Conservation (phyloP, 139 green algal species). For the Pleodorina starrii region DNA sequence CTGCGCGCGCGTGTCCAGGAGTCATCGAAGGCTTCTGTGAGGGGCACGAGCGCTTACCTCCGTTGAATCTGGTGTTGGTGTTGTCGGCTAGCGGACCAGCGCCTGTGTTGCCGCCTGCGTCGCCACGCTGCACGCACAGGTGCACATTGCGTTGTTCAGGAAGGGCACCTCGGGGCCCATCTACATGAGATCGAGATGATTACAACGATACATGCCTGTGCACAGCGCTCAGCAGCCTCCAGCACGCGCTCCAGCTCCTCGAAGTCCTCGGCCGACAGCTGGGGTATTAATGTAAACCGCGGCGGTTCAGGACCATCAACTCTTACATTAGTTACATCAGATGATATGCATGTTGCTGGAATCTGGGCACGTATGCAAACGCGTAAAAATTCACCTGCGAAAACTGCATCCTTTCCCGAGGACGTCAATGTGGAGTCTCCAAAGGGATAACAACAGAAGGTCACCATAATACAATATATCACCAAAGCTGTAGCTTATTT, state of each 20-base stretch:
- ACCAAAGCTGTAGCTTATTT: too few relatives aligned
- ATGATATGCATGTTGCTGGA: neutral
- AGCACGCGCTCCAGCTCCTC: neutral
- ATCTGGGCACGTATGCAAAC: too few relatives aligned
- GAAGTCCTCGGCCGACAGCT: slow-evolving; percentile 4
- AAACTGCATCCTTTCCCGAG: neutral
- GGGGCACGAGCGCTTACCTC: too few relatives aligned
- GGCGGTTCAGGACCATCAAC: neutral
- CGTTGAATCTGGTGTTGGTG: neutral
- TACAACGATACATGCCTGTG: neutral
- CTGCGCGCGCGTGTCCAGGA: too few relatives aligned
- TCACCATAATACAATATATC: too few relatives aligned
- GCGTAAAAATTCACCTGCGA: neutral
- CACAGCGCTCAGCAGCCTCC: neutral
- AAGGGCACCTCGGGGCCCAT: neutral
- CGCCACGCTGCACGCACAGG: neutral
- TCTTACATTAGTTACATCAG: neutral
- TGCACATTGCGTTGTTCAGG: neutral
- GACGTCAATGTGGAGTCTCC: neutral
- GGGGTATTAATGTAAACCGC: neutral
- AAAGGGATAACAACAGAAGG: neutral
- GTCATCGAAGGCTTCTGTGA: too few relatives aligned
- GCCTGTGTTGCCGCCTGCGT: neutral
- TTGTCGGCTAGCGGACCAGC: slow-evolving; percentile 4
- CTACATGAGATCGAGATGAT: neutral